Evolutionary conservation across 208 protist genomes (phyloP), one percentile per base, ranked within the genome.

Genomic region (Leishmania arabica): DNA sequence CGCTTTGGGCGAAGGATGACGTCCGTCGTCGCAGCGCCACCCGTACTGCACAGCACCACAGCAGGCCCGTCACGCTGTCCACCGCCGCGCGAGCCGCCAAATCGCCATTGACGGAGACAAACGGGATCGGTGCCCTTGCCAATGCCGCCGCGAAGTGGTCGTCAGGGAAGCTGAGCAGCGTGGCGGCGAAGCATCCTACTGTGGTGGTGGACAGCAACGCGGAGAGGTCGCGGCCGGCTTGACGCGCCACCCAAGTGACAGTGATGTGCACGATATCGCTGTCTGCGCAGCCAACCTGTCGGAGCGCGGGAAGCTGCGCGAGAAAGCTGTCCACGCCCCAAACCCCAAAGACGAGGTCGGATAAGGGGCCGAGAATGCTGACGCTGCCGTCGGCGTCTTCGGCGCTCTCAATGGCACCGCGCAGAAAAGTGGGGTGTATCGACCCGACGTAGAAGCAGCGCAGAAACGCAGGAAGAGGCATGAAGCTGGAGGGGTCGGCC

Each of bases 361-460:
- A 86, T 21, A 95, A 64, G 62, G 62, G 72, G 60, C 84, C 88
- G 17, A 89, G 60, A 40, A 85, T 70, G 74, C 82, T 75, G 68
- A 88, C 53, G 58, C 60, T 54, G 58, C 75, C 77, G 73, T 86
- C 70, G 1, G 82, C 58, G 75, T 85, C 83, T 58, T 89, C 86
- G 47, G 62, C 82, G 40, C 71, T 24, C n/a, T 64, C 60, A 65
- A 92, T 84, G 45, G 72, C 69, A 56, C 77, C 71, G 24, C 85
- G 56, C 24, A 90, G 76, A 83, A 91, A 90, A 24, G 81, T 78
- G 53, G 91, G 78, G 27, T 84, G 87, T 47, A 81, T 75, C 11
- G 84, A 87, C 51, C 89, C 89, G 47, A 62, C 90, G 77, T 88
- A 86, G 78, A 94, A 94, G 62, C 84, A 89, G 34, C 66, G 77